Percentiles rank a stretch among this genome's conserved stretches.
phyloP scores from a whole-genome alignment of 345 rosid genomes.

The Eucalyptus tenuipes region DNA sequence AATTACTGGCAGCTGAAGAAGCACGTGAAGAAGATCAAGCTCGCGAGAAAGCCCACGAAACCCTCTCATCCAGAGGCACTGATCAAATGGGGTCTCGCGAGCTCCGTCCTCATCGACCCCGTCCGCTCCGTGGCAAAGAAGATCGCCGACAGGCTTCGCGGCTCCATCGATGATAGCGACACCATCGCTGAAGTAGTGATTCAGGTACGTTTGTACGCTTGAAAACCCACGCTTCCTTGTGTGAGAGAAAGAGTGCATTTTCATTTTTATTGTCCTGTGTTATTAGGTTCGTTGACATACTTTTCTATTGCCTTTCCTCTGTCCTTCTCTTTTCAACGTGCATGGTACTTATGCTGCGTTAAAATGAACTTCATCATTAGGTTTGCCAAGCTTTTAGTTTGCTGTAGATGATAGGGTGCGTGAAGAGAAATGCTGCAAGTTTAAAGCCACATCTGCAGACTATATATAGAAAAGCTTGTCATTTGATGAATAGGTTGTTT shows the following conservation, averaged over 20 bases:
- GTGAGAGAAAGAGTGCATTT: background rate
- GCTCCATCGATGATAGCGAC: background rate
- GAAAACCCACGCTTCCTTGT: background rate
- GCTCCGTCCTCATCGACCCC: conserved; percentile 39
- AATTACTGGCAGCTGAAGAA: conserved; percentile 87
- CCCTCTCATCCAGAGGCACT: background rate
- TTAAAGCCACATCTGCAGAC: background rate
- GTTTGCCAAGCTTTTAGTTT: background rate
- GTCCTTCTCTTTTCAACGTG: background rate
- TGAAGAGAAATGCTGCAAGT: background rate
- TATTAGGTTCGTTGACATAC: background rate
- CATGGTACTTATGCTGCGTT: background rate
- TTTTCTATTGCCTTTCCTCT: background rate
- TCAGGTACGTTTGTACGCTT: background rate
- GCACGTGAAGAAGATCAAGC: conserved; percentile 67
- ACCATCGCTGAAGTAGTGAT: background rate
- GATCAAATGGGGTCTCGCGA: conserved; percentile 14
- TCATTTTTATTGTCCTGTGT: background rate
- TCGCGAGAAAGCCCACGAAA: conserved; percentile 26
- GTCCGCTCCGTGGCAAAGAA: conserved; percentile 23
- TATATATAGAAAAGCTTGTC: background rate
- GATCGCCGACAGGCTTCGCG: conserved; percentile 4
- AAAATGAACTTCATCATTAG: background rate
- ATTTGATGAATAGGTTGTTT: background rate
- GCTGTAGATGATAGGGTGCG: background rate